Evolutionary conservation across 2,329 filamentous ascomycete genomes (phyloP), one percentile per base, ranked within the genome.

Genomic region (Fusarium ambrosium): DNA sequence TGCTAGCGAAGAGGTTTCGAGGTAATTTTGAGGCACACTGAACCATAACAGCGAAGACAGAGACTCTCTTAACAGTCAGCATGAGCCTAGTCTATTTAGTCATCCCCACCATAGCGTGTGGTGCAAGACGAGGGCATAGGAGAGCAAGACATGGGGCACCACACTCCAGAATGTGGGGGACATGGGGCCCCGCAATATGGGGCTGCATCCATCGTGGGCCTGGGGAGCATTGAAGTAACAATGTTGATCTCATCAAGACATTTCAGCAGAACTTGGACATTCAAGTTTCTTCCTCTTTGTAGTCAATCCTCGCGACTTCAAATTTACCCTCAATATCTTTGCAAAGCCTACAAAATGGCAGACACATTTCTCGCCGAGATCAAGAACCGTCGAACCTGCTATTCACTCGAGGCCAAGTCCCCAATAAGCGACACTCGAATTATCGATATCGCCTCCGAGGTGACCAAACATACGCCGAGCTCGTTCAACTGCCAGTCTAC

Each of bases 401-500:
- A 67, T 59, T 70, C 68, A 11, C 24, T 70, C 14, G 64, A 70
- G 58, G 68, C 64, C 9, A 67, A 55, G 22, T 70, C 68, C 9
- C 68, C 64, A 8, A 32, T 67, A 10, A 67, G 51, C 14, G 68
- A 70, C 37, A 27, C 16, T 6, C 68, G 68, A 6, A 67, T 70
- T 10, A 8, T 32, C 34, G 68, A 70, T 18, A 70, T 67, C 48
- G 68, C 68, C 32, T 41, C 41, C 4, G 68, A 70, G 18, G 68
- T 70, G 51, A 34, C 22, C 8, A 63, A 63, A n/a, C 68, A 70
- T 27, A 67, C 68, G 11, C 68, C 68, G 2, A 70, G 68, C 24
- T 70, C 68, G 2, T 72, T 71, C 14, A 72, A 72, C 37, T 72
- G 68, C 11, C 68, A 72, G 18, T 62, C 70, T 2, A 72, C 64